A percentile compares a stretch with the other conserved stretches of the same genome.
phyloP scores from a whole-genome alignment of 2,329 filamentous ascomycete genomes.

The Stagonosporopsis tanaceti region DNA sequence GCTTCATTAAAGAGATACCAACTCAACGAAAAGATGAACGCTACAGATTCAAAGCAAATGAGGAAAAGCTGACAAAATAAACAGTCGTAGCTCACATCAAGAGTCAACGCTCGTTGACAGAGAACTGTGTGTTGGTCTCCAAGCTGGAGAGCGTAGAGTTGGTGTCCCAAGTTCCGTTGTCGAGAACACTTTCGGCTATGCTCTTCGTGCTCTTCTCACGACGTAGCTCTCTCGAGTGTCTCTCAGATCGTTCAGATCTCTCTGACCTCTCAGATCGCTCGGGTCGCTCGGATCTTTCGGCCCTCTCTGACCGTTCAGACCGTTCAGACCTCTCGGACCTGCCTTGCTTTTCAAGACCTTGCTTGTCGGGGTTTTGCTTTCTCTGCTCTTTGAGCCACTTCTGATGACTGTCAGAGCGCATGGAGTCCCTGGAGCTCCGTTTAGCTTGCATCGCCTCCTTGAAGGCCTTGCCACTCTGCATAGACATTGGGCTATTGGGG shows the following conservation, averaged over 20 bases:
- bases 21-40: constrained; percentile 1
- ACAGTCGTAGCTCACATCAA: no score
- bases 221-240: constrained; percentile 24
- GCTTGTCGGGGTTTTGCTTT: constrained; percentile 13
- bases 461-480: constrained; percentile 27
- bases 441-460: constrained; percentile 24
- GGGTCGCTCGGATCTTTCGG: constrained; percentile 19
- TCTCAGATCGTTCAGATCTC: constrained; percentile 19
- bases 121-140: constrained; percentile 28
- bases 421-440: constrained; percentile 26
- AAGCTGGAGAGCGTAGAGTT: constrained; percentile 31
- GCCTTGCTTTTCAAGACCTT: constrained; percentile 20
- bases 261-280: constrained; percentile 23
- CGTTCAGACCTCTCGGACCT: constrained; percentile 30
- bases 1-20: constrained; percentile 12
- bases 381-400: constrained; percentile 20
- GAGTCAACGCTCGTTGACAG: constrained; percentile 16
- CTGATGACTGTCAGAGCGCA: constrained; percentile 17
- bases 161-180: constrained; percentile 40
- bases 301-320: constrained; percentile 23
- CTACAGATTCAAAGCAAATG: neutral
- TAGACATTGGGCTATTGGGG: constrained; percentile 41
- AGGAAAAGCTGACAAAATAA: neutral
- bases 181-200: constrained; percentile 24
- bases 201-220: constrained; percentile 25